Evolutionary conservation across 1,284 basidiomycete genomes (phyloP).

Genomic region (Coriolopsis trogii): DNA sequence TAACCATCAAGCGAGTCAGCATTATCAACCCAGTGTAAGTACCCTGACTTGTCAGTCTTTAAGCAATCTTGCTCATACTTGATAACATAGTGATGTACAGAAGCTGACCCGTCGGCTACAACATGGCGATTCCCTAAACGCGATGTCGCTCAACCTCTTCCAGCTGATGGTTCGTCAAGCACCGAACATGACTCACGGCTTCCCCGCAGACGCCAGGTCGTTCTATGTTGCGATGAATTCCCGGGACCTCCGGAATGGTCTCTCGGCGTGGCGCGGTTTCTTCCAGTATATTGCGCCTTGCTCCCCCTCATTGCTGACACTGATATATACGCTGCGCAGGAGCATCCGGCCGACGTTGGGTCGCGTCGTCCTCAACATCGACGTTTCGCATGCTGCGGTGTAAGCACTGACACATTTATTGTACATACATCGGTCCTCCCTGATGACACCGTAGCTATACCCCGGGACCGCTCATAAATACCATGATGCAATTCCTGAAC

Average conservation of each 20-base stretch:
- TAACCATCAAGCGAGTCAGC: conserved; percentile 17
- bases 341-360: conserved; percentile 25
- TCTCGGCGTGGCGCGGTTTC: conserved; percentile 22
- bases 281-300: conserved; percentile 3
- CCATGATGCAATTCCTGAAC: conserved; percentile 1
- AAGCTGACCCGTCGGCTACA: conserved; percentile 8
- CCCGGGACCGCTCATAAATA: background rate
- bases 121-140: conserved; percentile 9
- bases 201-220: conserved; percentile 21
- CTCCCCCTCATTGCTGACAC: too few relatives aligned
- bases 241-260: conserved; percentile 8
- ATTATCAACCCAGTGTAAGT: conserved; percentile 17
- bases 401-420: conserved; percentile 1
- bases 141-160: conserved; percentile 25
- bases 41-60: background rate
- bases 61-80: background rate
- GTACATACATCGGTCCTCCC: background rate
- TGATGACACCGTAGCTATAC: conserved; percentile 3
- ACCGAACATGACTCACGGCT: conserved; percentile 30
- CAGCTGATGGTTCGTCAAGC: conserved; percentile 31
- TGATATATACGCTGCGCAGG: background rate
- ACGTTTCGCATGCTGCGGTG: conserved; percentile 26
- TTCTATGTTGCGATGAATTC: conserved; percentile 9
- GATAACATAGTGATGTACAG: conserved; percentile 7
- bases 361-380: conserved; percentile 28